Base-by-base conservation (phyloP, 768 basidiomycete genomes). In the Tricholoma flavovirens region DNA sequence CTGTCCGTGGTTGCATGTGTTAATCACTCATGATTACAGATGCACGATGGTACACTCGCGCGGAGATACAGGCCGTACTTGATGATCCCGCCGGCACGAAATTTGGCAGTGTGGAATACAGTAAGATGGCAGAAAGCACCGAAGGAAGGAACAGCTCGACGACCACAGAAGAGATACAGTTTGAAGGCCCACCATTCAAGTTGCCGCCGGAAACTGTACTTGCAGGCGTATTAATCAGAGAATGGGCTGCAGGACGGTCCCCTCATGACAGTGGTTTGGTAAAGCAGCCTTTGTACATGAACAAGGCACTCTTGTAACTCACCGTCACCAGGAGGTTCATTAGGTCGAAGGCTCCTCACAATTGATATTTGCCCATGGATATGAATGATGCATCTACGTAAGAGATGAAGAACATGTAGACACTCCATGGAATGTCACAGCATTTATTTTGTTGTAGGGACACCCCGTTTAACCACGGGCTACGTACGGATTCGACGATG, bases 41-140 rank as follows among this genome's bases (percentile, higher is more conserved):
- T 65, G 94, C 93, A 1, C 81, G 80, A 46, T 99, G 92, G 92
- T 97, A 84, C 71, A 85, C 86, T 10, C 84, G 89, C 3, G 80
- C 81, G 15, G 85, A 93, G 62, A 77, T 98, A 32, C 69, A 80
- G 5, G 70, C 75, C 0, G 82, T 93, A 6, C 73, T 97, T 17
- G 68, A 72, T n/a, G 79, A 85, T 62, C 68, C 69, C 3, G 66
- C 73, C 2, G 86, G 85, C 6, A 82, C 79, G 5, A 71, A 63
- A 24, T 75, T 84, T 50, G 62, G 69, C n/a, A 67, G 69, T 7
- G 62, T 71, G 4, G 85, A 88, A 57, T 74, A 81, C 56, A 80
- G 79, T 65, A 74, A 76, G 55, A 63, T 83, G 54, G 69, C 73
- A 17, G 76, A 80, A 42, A 66, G 60, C 5, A 65, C 71, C 2